Percentiles rank a stretch among this genome's conserved stretches.
Conservation (phyloP, 2,329 filamentous ascomycete genomes). For the Thielaviopsis populi region DNA sequence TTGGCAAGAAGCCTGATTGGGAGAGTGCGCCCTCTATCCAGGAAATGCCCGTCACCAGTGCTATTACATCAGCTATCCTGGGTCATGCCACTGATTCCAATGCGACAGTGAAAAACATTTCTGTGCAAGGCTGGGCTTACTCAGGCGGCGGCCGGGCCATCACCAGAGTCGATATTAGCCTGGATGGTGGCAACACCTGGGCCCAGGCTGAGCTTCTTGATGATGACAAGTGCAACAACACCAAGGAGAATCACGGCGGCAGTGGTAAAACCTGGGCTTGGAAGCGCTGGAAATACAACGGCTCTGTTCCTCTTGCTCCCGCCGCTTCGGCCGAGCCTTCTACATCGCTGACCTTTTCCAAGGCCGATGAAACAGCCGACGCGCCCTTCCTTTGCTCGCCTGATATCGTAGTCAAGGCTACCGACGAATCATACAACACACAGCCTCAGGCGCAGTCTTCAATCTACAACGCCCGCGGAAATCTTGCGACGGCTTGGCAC, state of each 20-base stretch:
- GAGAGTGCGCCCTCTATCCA: constrained; percentile 48
- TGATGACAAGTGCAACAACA: constrained; percentile 29
- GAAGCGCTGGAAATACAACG: constrained; percentile 46
- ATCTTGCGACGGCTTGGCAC: constrained; percentile 54
- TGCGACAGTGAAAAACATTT: constrained; percentile 21
- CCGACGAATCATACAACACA: constrained; percentile 50
- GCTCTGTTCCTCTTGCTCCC: constrained; percentile 22
- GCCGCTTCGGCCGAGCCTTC: constrained; percentile 10
- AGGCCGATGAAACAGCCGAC: constrained; percentile 2
- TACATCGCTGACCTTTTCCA: constrained; percentile 1
- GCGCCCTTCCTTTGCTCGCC: constrained; percentile 29
- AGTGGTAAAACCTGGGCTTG: constrained; percentile 38
- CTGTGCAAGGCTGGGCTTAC: constrained; percentile 49
- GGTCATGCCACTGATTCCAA: constrained; percentile 18
- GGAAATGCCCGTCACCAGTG: constrained; percentile 52
- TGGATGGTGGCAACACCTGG: constrained; percentile 50
- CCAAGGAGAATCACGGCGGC: constrained; percentile 24
- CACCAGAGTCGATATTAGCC: constrained; percentile 50
- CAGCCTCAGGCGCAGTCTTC: constrained; percentile 46
- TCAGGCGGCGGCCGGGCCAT: constrained; percentile 52
- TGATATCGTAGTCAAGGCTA: constrained; percentile 46
- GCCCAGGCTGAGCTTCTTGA: constrained; percentile 45
- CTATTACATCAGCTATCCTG: constrained; percentile 37
- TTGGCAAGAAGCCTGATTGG: constrained; percentile 42
- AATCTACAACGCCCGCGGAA: constrained; percentile 50